Evolutionary conservation across 495 filamentous ascomycete species (phyloP), one percentile per base, ranked within the genome.

Genomic region (Penicillium ochrochloron): DNA sequence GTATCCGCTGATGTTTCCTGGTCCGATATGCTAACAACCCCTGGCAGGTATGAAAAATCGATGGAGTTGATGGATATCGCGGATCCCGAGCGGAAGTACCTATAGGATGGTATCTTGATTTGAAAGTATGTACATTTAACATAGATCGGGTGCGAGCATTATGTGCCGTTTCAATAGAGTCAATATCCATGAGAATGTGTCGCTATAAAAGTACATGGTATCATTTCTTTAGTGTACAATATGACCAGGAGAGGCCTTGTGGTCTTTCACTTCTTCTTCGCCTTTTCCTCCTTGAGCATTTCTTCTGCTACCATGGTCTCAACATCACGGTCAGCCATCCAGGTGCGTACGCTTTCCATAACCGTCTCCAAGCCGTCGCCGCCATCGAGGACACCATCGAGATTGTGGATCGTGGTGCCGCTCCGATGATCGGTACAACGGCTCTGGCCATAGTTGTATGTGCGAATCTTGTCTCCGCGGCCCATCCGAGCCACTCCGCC

Each of bases 391-490:
- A 97, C 89, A 71, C 90, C 87, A 55, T 90, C 88, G 59, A 99
- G 77, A 75, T 95, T 90, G 73, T 95, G 88, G 15, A 95, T 78
- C 55, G 90, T 93, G 34, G 92, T 72, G 3, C 94, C 94, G 72
- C 88, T 92, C 31, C 95, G 82, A 76, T 99, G 95, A 80, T 99
- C 95, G 3, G 95, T 97, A 65, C 96, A 93, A 56, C 95, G 83
- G 76, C 93, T 92, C 77, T 99, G 96, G 35, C 86, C 86, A 80
- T 89, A 99, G 78, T 98, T 97, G 73, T 99, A 99, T 3, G 95
- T 99, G 64, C 95, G 80, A 64, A 99, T 86, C 78, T 99, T 99
- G 75, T 97, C 92, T 27, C 91, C 91, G 51, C 96, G 87, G 27
- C 93, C 93, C 80, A 92, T 92, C 64, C 88, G 90, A 15, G 83